Evolutionary conservation across 2,329 filamentous ascomycete species (phyloP), one percentile per base, ranked within the genome.

Genomic region (Pseudocercospora fijiensis): DNA sequence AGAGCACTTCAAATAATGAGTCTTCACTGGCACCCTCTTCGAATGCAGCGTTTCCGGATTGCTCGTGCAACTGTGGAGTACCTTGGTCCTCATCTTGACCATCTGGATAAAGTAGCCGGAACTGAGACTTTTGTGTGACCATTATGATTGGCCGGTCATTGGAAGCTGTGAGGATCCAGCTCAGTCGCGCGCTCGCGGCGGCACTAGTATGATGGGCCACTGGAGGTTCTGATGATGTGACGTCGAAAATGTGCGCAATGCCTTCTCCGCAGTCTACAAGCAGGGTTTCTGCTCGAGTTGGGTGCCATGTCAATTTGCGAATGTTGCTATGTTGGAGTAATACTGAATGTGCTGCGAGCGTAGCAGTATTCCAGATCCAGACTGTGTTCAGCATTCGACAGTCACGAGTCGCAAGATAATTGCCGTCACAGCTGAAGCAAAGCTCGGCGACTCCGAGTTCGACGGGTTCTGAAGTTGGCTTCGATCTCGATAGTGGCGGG

Each of bases 1-100:
- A 80, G 11, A 83, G 69, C 5, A 82, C 78, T 24, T 82, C 79
- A 57, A 79, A 80, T 24, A 83, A 66, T 47, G 79, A 81, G 65
- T 83, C 81, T 27, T 82, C 80, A 58, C 76, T 79, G 4, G 74
- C 75, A 5, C 79, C 76, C 28, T 73, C 76, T 10, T 77, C 70
- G 27, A 67, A 71, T 7, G 11, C 59, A 11, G 52, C 66, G n/a
- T 41, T 61, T 62, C 47, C 77, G 73, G 63, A 73, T 74, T 57
- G 57, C 16, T 57, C 30, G 10, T 20, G 59, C 22, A 30, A 20
- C 27, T 59, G 62, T 1, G 26, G 6, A 18, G 51, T 3, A 4
- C 26, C 62, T 30, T 61, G 11, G 26, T n/a, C 37, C 28, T 69
- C 66, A 43, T 69, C 66, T 11, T 65, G 68, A 6, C 66, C 80